Percentiles rank a stretch among this genome's conserved stretches.
Conservation (phyloP, 2,329 filamentous ascomycete species). For the Tolypocladium endophyticum region DNA sequence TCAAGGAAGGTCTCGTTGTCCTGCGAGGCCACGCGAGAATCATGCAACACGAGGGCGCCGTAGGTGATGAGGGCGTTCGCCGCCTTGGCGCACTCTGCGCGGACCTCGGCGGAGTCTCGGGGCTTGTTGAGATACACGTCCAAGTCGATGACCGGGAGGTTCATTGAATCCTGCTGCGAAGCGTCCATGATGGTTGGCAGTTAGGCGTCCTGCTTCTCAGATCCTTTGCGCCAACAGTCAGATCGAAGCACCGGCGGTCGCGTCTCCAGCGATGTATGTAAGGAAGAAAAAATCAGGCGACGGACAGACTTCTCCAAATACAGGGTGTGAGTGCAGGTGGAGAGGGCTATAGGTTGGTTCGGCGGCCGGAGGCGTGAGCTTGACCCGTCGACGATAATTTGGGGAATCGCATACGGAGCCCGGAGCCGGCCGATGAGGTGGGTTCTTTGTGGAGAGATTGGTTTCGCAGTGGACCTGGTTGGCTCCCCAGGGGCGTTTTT, state of each 20-base stretch:
- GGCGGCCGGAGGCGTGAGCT: background rate
- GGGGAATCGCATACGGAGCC: background rate
- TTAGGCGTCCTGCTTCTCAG: background rate
- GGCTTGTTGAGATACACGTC: slow-evolving; percentile 41
- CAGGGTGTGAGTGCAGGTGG: background rate
- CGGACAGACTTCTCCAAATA: background rate
- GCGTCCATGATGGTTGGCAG: slow-evolving; percentile 9
- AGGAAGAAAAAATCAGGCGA: background rate
- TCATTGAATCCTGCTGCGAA: slow-evolving; percentile 31
- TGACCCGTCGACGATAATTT: background rate
- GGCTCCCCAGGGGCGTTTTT: background rate
- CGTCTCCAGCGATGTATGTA: no score
- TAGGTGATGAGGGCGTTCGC: slow-evolving; percentile 48
- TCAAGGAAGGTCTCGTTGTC: slow-evolving; percentile 49
- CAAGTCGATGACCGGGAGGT: slow-evolving; percentile 49
- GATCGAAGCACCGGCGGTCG: background rate
- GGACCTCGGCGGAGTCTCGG: slow-evolving; percentile 29
- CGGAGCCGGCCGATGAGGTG: slow-evolving; percentile 6
- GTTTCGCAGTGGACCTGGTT: background rate
- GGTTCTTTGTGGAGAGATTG: background rate
- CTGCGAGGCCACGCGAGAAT: slow-evolving; percentile 43
- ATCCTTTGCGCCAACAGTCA: background rate
- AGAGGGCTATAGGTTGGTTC: background rate
- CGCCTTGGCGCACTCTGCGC: slow-evolving; percentile 41
- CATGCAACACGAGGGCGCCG: slow-evolving; percentile 49